phyloP scores from a whole-genome alignment of 345 rosid genomes.

The Clausena lansium region DNA sequence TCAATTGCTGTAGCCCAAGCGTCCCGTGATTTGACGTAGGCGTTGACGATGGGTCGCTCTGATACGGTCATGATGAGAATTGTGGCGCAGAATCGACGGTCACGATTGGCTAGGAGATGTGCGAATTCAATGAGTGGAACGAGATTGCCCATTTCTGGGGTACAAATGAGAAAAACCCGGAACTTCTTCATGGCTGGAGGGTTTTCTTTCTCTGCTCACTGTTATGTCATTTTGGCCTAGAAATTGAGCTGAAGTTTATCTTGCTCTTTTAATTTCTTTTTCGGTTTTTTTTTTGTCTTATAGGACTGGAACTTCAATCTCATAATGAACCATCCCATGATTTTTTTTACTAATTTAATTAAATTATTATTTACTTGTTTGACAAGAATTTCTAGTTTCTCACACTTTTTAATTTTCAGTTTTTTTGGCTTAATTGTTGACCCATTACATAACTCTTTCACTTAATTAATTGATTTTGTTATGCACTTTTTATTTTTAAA shows the following conservation, averaged over 20 bases:
- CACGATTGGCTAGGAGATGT: conserved; percentile 16
- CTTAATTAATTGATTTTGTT: no score
- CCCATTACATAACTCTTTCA: neutral
- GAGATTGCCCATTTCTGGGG: conserved; percentile 28
- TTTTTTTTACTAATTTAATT: neutral
- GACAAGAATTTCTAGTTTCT: neutral
- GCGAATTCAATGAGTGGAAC: conserved; percentile 30
- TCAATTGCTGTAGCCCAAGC: neutral
- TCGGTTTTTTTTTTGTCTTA: neutral
- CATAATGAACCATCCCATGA: neutral
- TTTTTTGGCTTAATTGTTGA: neutral
- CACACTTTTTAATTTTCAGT: no score
- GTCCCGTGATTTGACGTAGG: conserved; percentile 19
- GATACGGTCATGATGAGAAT: conserved; percentile 19
- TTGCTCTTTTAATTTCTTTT: no score
- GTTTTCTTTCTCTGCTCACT: neutral
- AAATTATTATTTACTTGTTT: neutral
- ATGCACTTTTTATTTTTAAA: no score
- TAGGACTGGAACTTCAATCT: neutral
- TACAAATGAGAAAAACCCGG: conserved; percentile 24
- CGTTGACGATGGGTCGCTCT: conserved; percentile 17
- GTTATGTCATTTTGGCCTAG: neutral
- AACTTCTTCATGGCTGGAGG: neutral
- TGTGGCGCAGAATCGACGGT: conserved; percentile 25
- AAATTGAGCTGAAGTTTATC: no score